Evolutionary conservation across 192 early-diverging fungal genomes (phyloP), one percentile per base, ranked within the genome.

Genomic region (Glomus cerebriforme): DNA sequence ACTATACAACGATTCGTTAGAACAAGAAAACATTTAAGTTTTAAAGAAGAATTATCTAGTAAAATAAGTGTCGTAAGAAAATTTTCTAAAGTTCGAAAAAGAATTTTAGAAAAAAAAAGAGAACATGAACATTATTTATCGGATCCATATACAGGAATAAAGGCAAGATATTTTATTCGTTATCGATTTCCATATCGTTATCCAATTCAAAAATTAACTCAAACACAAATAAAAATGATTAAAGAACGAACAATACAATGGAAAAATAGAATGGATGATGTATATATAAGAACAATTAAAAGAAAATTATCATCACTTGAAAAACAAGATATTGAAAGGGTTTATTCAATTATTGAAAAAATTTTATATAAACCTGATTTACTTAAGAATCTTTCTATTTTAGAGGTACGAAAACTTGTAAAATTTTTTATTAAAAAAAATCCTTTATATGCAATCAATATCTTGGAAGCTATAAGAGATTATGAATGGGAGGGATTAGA

Each of bases 341-440:
- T 54, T 54, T 54, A 54, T 54, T 22, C 49, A 5, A 54, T 54
- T 22, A 22, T 54, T 54, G 49, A 54, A 6, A 54, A 54, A 7
- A 6, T 54, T 54, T 54, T 54, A 54, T 54, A 54, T 54, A 17
- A 54, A 54, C 49, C 49, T 6, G 5, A 54, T 3, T 54, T 54
- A 54, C 19, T 54, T 22, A 54, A 22, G 0, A 7, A 22, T 19
- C 49, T 54, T 22, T 19, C 49, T 54, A 54, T 54, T 19, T 2
- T 54, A 54, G 66, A 68, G 7, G n/a, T 68, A 35, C 66, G 35
- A 37, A 31, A 35, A 37, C 66, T 68, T 68, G 66, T n/a, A 8
- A 29, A 10, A 2, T 68, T 39, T 37, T 68, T 68, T 37, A 17
- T 35, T 1, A 39, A 39, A 68, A 37, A 22, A 32, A 29, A 68